Evolutionary conservation across 2,329 filamentous ascomycete species (phyloP), one percentile per base, ranked within the genome.

Genomic region (Trichoderma brevicompactum): DNA sequence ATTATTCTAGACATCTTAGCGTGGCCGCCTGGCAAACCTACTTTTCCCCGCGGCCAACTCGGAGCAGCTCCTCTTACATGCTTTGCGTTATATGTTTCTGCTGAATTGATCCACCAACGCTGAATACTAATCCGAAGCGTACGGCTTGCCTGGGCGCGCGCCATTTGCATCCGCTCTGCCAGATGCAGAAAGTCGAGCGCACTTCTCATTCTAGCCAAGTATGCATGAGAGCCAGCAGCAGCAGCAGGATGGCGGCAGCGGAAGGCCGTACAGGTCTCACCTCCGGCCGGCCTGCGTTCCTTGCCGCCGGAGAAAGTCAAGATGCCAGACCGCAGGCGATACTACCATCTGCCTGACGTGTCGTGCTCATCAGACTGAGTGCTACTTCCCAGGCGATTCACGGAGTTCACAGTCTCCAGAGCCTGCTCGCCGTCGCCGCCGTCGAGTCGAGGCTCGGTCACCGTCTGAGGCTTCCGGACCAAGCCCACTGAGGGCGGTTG

Each of bases 231-330:
- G 15, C 12, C 62, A 65, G 43, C 41, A 41, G 69, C 66, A 68
- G 64, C 66, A 56, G 23, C 61, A 63, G 13, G 50, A 17, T 41
- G 66, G 59, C 5, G 69, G 68, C 61, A 65, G 69, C 61, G 67
- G 68, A 13, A 69, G 86, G 50, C 86, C 86, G 3, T 88, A 88
- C 71, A 79, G 86, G 66, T 88, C 86, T 7, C 86, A 88, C 75
- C 81, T 86, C 67, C 82, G 83, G 44, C 85, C 86, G 56, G 86
- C 86, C 8, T 89, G 87, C 75, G 76, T 85, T 60, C 77, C 85
- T 13, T 89, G 87, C 71, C 81, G 87, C 61, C 82, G 82, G 66
- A 81, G 87, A 66, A 88, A 88, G 72, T 86, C 85, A 2, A 80
- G 87, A 68, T 89, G 87, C 72, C 86, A 85, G 17, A 81, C 85